Percentiles rank a stretch among this genome's conserved stretches.
These are phyloP conservation scores for Waltergamsia citrina DNA, from an alignment of 2,329 filamentous ascomycete species.

Conservation along the genomic window DNA sequence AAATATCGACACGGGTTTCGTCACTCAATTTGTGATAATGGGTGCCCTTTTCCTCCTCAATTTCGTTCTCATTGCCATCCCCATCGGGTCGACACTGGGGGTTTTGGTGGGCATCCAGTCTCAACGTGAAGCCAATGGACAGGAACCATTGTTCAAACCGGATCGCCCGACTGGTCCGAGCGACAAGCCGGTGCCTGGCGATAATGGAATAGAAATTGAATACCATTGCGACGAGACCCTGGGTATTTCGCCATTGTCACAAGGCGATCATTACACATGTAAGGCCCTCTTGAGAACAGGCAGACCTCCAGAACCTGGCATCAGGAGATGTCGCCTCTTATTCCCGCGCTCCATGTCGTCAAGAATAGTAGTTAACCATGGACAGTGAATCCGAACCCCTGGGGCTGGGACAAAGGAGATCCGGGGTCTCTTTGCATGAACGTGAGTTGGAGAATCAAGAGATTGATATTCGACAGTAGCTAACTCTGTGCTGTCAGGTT, in stretches of 20 bases:
- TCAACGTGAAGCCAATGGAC: slow-evolving; percentile 29
- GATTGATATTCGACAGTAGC: too few relatives aligned
- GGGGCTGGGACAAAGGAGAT: slow-evolving; percentile 30
- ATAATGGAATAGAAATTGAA: slow-evolving; percentile 23
- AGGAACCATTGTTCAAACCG: slow-evolving; percentile 32
- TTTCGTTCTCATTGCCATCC: slow-evolving; percentile 36
- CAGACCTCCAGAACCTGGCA: too few relatives aligned
- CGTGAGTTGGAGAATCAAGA: slow-evolving; percentile 33
- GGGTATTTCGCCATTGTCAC: slow-evolving; percentile 33
- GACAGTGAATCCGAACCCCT: slow-evolving; percentile 46
- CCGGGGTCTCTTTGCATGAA: slow-evolving; percentile 39
- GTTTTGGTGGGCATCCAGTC: slow-evolving; percentile 38
- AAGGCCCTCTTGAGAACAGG: slow-evolving; percentile 15
- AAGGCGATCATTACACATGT: slow-evolving; percentile 37
- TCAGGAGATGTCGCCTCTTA: neutral
- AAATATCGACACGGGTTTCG: too few relatives aligned
- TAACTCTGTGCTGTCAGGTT: slow-evolving; percentile 27
- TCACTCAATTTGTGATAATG: too few relatives aligned
- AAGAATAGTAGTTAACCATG: slow-evolving; percentile 4
- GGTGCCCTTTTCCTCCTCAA: slow-evolving; percentile 35
- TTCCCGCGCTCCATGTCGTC: neutral
- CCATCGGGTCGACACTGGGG: slow-evolving; percentile 37
- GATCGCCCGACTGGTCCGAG: slow-evolving; percentile 10
- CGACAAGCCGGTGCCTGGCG: slow-evolving; percentile 8
- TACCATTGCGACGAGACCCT: slow-evolving; percentile 31